Conservation (phyloP, 2,329 filamentous ascomycete species). For the Emergomyces orientalis region DNA sequence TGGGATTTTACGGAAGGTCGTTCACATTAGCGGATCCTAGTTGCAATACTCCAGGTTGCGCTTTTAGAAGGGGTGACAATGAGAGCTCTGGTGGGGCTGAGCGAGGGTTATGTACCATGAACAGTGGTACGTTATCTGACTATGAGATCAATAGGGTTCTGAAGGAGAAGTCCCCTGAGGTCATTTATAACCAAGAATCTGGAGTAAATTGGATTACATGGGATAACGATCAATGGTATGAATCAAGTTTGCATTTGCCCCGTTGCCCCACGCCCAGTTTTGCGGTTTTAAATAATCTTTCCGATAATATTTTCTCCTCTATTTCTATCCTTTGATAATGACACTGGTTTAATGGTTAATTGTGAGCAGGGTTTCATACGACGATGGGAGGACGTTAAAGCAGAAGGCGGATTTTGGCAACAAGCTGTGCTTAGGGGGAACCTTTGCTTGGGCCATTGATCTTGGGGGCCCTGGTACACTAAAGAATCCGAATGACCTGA, state of each 20-base stretch:
- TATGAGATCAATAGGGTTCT: slow-evolving; percentile 27
- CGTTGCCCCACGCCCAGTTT: background rate
- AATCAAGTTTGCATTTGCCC: no score
- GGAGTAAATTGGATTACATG: slow-evolving; percentile 21
- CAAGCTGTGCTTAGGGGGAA: slow-evolving; percentile 25
- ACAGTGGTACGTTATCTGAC: slow-evolving; percentile 23
- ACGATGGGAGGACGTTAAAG: slow-evolving; percentile 28
- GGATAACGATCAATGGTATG: slow-evolving; percentile 22
- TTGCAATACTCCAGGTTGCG: slow-evolving; percentile 18
- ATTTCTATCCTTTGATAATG: background rate
- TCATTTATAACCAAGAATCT: slow-evolving; percentile 18
- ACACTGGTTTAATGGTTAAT: background rate
- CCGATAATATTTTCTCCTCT: background rate
- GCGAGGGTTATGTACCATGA: slow-evolving; percentile 23
- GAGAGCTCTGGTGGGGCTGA: slow-evolving; percentile 17
- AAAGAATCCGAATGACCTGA: slow-evolving; percentile 6
- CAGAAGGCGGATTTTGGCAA: slow-evolving; percentile 28
- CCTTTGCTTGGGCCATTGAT: slow-evolving; percentile 11
- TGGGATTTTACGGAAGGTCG: slow-evolving; percentile 22
- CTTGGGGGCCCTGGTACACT: slow-evolving; percentile 11
- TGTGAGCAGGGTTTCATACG: slow-evolving; percentile 18
- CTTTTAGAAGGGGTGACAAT: slow-evolving; percentile 18
- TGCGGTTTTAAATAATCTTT: no score
- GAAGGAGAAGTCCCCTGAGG: slow-evolving; percentile 12
- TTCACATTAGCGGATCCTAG: slow-evolving; percentile 16